phyloP scores from a whole-genome alignment of 1,284 basidiomycete genomes.

The Anthracocystis panici-leucophaei region DNA sequence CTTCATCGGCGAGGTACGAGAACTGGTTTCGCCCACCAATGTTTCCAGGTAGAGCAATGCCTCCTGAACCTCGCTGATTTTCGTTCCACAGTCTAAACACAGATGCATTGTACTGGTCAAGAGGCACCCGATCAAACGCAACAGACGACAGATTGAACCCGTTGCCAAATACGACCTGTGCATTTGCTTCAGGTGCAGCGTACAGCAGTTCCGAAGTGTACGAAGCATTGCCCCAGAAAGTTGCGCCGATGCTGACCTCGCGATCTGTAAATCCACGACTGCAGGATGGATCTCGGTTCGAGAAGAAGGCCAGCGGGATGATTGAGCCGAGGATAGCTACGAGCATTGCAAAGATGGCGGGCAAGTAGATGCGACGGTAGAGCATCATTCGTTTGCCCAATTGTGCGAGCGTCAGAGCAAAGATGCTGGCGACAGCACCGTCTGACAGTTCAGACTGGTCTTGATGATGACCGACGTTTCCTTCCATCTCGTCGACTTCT shows the following conservation, averaged over 20 bases:
- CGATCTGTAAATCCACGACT: constrained; percentile 60
- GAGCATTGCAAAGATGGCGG: constrained; percentile 75
- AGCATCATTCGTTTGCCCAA: constrained; percentile 80
- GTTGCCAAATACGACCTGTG: constrained; percentile 22
- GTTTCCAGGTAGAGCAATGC: constrained; percentile 20
- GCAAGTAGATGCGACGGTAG: constrained; percentile 77
- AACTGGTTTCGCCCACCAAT: constrained; percentile 18
- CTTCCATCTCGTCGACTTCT: constrained; percentile 43
- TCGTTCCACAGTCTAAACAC: constrained; percentile 14
- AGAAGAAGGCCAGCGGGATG: constrained; percentile 78
- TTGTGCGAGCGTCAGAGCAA: constrained; percentile 77
- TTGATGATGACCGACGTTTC: constrained; percentile 23
- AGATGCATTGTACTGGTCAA: constrained; percentile 23
- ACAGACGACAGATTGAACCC: constrained; percentile 28
- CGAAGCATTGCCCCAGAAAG: constrained; percentile 24
- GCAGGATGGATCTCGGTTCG: constrained; percentile 74
- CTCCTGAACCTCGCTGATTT: constrained; percentile 16
- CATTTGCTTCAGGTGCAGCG: constrained; percentile 28
- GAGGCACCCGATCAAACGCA: constrained; percentile 21
- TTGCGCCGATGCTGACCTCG: constrained; percentile 59
- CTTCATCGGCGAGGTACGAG: constrained; percentile 31
- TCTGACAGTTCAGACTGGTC: constrained; percentile 71
- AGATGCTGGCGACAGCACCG: constrained; percentile 74
- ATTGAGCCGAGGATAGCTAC: constrained; percentile 77
- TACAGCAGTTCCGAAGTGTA: constrained; percentile 25